Evolutionary conservation across 371 early-diverging fungal genomes (phyloP).

Genomic region (Zancudomyces culisetae): DNA sequence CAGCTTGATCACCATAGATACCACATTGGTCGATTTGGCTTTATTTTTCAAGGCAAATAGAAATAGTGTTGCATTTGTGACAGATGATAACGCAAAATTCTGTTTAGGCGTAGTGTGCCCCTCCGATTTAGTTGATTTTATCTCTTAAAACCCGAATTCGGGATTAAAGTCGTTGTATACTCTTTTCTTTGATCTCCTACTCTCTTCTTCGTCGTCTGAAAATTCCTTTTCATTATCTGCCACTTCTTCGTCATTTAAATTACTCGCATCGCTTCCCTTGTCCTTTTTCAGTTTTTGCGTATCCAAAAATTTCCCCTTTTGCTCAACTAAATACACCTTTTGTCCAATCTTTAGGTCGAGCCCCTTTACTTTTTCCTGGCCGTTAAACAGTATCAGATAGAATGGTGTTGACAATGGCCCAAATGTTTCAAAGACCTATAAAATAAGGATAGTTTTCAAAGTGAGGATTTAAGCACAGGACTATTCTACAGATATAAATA

Average conservation of each 20-base stretch:
- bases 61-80: slow-evolving; percentile 66
- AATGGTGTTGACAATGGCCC: slow-evolving; percentile 72
- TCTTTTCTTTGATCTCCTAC: slow-evolving; percentile 24
- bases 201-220: slow-evolving; percentile 50
- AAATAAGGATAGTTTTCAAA: no score
- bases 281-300: slow-evolving; percentile 36
- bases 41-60: slow-evolving; percentile 42
- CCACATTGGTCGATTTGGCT: slow-evolving; percentile 56
- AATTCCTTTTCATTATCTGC: slow-evolving; percentile 45
- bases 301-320: slow-evolving; percentile 40
- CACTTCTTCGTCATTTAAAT: slow-evolving; percentile 79
- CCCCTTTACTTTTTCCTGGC: slow-evolving; percentile 32
- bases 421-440: slow-evolving; percentile 73
- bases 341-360: slow-evolving; percentile 26
- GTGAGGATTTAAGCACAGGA: no score
- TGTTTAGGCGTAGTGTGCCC: slow-evolving; percentile 23
- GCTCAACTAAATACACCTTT: slow-evolving; percentile 40
- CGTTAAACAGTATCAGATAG: slow-evolving; percentile 60
- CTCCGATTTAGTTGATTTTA: neutral
- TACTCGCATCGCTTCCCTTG: slow-evolving; percentile 85
- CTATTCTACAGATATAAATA: no score
- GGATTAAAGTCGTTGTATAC: neutral
- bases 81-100: slow-evolving; percentile 60
- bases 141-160: neutral
- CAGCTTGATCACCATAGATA: slow-evolving; percentile 58